phyloP scores from a whole-genome alignment of 805 yeast genomes.

The Pichia cephalocereana region DNA sequence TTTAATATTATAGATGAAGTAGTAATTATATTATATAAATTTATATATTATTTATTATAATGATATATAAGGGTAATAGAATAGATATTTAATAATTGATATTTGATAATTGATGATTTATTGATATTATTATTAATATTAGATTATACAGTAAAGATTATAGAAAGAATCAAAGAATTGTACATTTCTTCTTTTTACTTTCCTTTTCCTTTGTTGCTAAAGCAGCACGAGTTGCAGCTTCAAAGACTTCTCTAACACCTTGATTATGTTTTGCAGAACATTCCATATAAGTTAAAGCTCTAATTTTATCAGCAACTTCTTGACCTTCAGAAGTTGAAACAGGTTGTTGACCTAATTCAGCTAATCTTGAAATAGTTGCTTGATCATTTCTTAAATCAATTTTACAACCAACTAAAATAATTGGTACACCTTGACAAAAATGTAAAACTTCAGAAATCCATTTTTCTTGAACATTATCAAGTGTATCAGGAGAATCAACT shows the following conservation, averaged over 20 bases:
- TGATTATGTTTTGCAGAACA: constrained; percentile 88
- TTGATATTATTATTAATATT: too few species aligned
- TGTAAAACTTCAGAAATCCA: constrained; percentile 92
- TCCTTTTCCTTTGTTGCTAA: constrained; percentile 53
- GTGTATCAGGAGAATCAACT: constrained; percentile 82
- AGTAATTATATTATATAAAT: too few species aligned
- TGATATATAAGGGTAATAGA: too few species aligned
- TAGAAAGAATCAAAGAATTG: constrained; percentile 43
- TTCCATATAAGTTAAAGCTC: constrained; percentile 79
- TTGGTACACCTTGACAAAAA: constrained; percentile 91
- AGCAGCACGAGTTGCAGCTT: constrained; percentile 88
- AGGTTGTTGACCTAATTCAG: constrained; percentile 70
- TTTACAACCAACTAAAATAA: constrained; percentile 88
- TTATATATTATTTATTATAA: too few species aligned
- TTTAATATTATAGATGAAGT: too few species aligned
- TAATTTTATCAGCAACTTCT: constrained; percentile 80
- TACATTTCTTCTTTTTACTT: constrained; percentile 60
- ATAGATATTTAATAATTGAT: too few species aligned
- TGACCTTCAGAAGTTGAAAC: constrained; percentile 78
- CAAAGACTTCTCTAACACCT: constrained; percentile 90
- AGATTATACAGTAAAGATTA: too few species aligned
- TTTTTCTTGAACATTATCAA: constrained; percentile 90
- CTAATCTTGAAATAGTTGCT: constrained; percentile 62
- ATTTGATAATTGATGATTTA: too few species aligned
- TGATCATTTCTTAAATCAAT: constrained; percentile 80